Evolutionary conservation across 768 basidiomycete species (phyloP).

Genomic region (Boletus sensibilis): DNA sequence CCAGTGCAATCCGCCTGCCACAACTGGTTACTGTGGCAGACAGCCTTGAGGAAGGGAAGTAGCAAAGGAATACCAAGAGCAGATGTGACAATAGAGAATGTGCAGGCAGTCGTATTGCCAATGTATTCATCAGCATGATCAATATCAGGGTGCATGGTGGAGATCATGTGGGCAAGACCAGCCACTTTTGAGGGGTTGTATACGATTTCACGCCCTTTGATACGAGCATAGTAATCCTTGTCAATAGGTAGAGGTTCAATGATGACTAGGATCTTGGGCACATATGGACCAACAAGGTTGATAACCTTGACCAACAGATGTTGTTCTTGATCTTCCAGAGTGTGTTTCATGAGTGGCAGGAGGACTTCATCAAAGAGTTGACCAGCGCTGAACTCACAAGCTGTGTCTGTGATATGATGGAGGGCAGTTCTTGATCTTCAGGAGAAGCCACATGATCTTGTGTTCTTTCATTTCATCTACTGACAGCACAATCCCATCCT

Average conservation of each 20-base stretch:
- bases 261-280: constrained; percentile 99
- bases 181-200: constrained; percentile 98
- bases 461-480: constrained; percentile 99
- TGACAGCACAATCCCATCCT: constrained; percentile 88
- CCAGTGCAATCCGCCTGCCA: no score
- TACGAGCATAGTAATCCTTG: constrained; percentile 94
- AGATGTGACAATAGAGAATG: constrained; percentile 98
- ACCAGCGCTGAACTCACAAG: constrained; percentile 96
- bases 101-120: constrained; percentile 97
- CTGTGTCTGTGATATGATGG: constrained; percentile 98
- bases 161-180: constrained; percentile 99
- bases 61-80: constrained; percentile 97
- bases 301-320: constrained; percentile 99
- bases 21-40: constrained; percentile 98
- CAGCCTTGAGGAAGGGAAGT: constrained; percentile 96
- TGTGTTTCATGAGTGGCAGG: constrained; percentile 95
- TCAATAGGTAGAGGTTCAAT: constrained; percentile 99
- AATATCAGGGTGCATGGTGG: constrained; percentile 99
- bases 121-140: constrained; percentile 99
- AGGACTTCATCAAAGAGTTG: constrained; percentile 99
- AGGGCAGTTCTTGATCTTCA: constrained; percentile 99
- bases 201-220: constrained; percentile 98
- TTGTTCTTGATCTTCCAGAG: constrained; percentile 96
- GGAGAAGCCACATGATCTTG: constrained; percentile 95
- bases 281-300: constrained; percentile 96